These are phyloP conservation scores for Bipolaris bicolor DNA, from an alignment of 2,329 filamentous ascomycete species.

Conservation along the genomic window DNA sequence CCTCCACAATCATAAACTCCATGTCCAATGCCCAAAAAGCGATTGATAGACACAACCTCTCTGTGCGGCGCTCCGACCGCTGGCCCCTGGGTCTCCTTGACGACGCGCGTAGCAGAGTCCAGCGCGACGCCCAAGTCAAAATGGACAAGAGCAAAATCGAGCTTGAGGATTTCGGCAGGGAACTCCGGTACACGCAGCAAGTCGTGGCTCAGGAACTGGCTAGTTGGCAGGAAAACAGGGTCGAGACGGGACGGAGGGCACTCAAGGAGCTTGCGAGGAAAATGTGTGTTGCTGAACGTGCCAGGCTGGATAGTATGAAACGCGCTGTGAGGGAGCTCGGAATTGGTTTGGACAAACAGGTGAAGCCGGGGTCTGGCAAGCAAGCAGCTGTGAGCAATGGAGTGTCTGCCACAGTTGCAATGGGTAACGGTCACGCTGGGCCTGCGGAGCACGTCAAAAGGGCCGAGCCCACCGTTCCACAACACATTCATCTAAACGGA, in stretches of 20 bases:
- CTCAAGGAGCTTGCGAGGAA: slow-evolving; percentile 76
- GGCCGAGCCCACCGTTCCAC: slow-evolving; percentile 3
- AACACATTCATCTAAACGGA: background rate
- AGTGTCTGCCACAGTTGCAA: background rate
- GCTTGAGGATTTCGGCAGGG: slow-evolving; percentile 74
- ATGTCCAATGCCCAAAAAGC: slow-evolving; percentile 77
- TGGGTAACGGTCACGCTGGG: background rate
- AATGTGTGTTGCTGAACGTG: slow-evolving; percentile 80
- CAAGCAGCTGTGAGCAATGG: background rate
- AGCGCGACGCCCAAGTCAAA: slow-evolving; percentile 83
- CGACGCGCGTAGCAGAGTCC: slow-evolving; percentile 80
- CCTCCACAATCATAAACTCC: slow-evolving; percentile 75
- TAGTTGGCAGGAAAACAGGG: slow-evolving; percentile 90
- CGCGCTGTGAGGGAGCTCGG: slow-evolving; percentile 71
- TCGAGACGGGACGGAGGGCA: slow-evolving; percentile 74
- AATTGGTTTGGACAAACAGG: background rate
- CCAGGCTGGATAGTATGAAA: slow-evolving; percentile 78
- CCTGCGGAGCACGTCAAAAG: background rate
- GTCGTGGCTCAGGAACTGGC: slow-evolving; percentile 90
- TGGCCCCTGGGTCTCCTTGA: slow-evolving; percentile 86
- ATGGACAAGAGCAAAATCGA: slow-evolving; percentile 73
- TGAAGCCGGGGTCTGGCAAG: background rate
- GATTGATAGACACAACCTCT: slow-evolving; percentile 78
- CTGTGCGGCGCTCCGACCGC: slow-evolving; percentile 73
- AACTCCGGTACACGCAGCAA: slow-evolving; percentile 90